Percentiles rank a stretch among this genome's conserved stretches.
phyloP scores from a whole-genome alignment of 23 red algal genomes.

The Agarophyton chilense region DNA sequence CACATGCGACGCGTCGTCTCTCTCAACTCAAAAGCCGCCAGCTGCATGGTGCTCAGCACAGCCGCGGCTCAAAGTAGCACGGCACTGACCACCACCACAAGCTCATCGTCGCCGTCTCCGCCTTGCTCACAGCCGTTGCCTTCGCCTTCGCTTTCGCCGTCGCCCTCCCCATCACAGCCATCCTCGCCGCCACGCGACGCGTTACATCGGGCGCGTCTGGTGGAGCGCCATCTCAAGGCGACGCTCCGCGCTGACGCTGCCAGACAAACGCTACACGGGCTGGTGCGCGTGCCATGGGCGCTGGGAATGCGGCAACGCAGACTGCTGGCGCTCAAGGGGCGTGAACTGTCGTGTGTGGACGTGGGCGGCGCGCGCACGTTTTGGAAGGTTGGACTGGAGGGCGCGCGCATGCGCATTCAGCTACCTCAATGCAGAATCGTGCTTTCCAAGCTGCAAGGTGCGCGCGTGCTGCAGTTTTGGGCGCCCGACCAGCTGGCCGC shows the following conservation, averaged over 20 bases:
- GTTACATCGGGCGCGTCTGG: not conserved
- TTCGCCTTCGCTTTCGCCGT: too few species aligned
- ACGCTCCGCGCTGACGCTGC: not conserved
- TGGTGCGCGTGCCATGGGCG: constrained; percentile 23
- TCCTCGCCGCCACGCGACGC: not conserved
- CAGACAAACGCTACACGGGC: constrained; percentile 6
- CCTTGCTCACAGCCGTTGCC: not conserved
- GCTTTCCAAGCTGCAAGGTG: constrained; percentile 6
- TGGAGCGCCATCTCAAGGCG: constrained; percentile 15
- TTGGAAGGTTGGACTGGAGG: constrained; percentile 14
- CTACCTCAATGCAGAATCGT: constrained; percentile 23
- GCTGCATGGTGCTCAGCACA: not conserved
- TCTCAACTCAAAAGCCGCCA: not conserved
- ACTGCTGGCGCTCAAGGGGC: constrained; percentile 15
- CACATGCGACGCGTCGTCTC: constrained; percentile 6
- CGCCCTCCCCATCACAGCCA: too few species aligned
- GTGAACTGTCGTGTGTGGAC: constrained; percentile 12
- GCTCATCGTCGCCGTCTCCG: not conserved
- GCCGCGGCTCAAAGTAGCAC: not conserved
- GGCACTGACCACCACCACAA: not conserved
- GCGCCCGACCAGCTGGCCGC: constrained; percentile 16
- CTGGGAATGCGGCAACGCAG: not conserved
- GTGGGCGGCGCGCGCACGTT: not conserved
- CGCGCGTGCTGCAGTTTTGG: constrained; percentile 24
- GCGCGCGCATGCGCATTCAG: constrained; percentile 29